A percentile compares a stretch with the other conserved stretches of the same genome.
Evolutionary conservation across 768 basidiomycete species (phyloP).

Genomic region (Infundibulicybe gibba): DNA sequence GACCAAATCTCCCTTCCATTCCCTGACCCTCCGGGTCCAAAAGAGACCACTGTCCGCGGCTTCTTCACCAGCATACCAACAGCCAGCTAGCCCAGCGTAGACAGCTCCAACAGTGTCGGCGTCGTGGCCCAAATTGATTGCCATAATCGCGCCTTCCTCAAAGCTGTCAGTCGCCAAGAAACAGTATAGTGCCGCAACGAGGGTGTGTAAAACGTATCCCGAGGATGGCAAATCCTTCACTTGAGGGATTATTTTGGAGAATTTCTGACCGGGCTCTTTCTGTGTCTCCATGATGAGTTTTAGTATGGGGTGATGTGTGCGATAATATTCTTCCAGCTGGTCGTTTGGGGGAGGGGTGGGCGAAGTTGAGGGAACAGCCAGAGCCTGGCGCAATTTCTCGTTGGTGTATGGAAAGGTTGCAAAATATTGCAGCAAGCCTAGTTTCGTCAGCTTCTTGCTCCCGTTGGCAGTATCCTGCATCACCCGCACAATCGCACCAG

Average conservation of each 20-base stretch:
- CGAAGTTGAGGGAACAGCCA: constrained; percentile 23
- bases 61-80: constrained; percentile 34
- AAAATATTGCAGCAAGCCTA: constrained; percentile 34
- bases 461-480: constrained; percentile 21
- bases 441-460: constrained; percentile 27
- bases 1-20: constrained; percentile 29
- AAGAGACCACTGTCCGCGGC: constrained; percentile 17
- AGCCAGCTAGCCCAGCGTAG: constrained; percentile 41
- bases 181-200: constrained; percentile 40
- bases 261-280: constrained; percentile 1
- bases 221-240: constrained; percentile 27
- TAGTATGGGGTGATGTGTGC: constrained; percentile 33
- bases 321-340: constrained; percentile 29
- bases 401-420: constrained; percentile 32
- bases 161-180: constrained; percentile 40
- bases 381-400: constrained; percentile 23
- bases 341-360: constrained; percentile 11
- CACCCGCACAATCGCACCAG: constrained; percentile 26
- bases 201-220: constrained; percentile 36
- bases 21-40: constrained; percentile 32
- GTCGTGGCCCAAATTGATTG: constrained; percentile 39
- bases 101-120: constrained; percentile 44
- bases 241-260: constrained; percentile 27
- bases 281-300: constrained; percentile 26
- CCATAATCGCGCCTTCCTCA: constrained; percentile 41